Percentiles rank a stretch among this genome's conserved stretches.
phyloP scores from a whole-genome alignment of 495 filamentous ascomycete species.

The Neurospora discreta region DNA sequence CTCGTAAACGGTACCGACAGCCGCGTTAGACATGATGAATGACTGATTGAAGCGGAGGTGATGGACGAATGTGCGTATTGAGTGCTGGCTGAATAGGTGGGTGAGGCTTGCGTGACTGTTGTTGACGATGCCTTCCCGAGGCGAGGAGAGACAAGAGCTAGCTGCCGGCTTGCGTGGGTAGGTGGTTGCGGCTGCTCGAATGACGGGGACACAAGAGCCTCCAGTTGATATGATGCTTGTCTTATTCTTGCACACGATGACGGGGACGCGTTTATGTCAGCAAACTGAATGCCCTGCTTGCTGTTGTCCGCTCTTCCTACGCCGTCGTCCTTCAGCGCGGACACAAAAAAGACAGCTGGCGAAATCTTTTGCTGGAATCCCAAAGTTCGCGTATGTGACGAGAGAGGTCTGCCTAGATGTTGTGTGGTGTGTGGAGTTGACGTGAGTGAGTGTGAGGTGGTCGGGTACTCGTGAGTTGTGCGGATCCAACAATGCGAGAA shows the following conservation, averaged over 20 bases:
- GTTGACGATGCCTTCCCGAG: not conserved
- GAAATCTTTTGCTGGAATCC: not conserved
- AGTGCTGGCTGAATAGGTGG: not conserved
- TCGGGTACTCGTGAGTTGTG: not conserved
- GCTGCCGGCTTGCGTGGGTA: not conserved
- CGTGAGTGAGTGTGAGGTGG: not conserved
- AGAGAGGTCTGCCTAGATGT: not conserved
- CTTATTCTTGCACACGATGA: not conserved
- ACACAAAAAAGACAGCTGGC: not conserved
- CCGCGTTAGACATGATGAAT: conserved; percentile 41
- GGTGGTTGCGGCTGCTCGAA: not conserved
- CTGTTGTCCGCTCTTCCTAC: not conserved
- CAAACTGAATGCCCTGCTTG: not conserved
- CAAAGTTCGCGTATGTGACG: not conserved
- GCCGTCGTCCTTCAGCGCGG: not conserved
- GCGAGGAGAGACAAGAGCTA: not conserved
- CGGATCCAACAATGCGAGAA: not conserved
- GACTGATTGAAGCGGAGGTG: not conserved
- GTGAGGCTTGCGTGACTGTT: not conserved
- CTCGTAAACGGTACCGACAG: conserved; percentile 67
- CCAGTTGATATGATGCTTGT: not conserved
- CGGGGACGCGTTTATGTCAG: not conserved
- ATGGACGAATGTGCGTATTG: not conserved
- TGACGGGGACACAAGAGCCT: not conserved
- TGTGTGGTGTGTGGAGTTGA: not conserved